Base-by-base conservation (phyloP, 768 basidiomycete species). In the Suillus bovinus region DNA sequence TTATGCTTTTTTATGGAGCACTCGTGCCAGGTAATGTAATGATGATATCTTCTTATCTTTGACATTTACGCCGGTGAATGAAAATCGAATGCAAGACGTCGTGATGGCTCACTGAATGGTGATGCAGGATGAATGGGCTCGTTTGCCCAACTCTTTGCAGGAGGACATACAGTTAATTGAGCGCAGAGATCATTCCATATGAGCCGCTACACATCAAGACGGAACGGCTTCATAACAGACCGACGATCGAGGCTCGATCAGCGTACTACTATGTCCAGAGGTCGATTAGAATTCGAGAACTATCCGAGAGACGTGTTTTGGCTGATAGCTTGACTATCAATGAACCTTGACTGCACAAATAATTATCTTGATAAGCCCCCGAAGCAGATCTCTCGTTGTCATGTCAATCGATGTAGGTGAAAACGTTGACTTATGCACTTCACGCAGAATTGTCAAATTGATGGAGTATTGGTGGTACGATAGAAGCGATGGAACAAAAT, bases 1-100 rank as follows among this genome's bases (percentile, higher is more conserved):
- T 56, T 56, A 56, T 56, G 38, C 55, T 39, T 56, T 56, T 56
- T 56, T 56, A 56, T 56, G 55, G 39, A 20, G 38, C 34, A 38
- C 36, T 17, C 16, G 34, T 38, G 36, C 55, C 27, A 27, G 55
- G 55, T 56, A 56, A 56, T 56, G 55, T 56, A 39, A 56, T 41
- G 24, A 56, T 41, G 24, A 56, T 20, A 39, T 56, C 54, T 36
- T 55, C 24, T 24, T 27, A 29, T 27, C 36, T 56, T 56, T 24
- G 38, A 3, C 16, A 27, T 39, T 11, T 55, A 27, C 13, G 55
- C 17, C 17, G 4, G 38, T 39, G 27, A 56, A 56, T 29, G 8
- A 14, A 14, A 24, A 13, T n/a, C n/a, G n/a, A n/a, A n/a, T n/a
- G n/a, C n/a, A n/a, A n/a, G n/a, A n/a, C n/a, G n/a, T n/a, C n/a